Percentiles rank a stretch among this genome's conserved stretches.
These are phyloP conservation scores for Croton laevigatus DNA, from an alignment of 441 rosid species.

Conservation along the genomic window DNA sequence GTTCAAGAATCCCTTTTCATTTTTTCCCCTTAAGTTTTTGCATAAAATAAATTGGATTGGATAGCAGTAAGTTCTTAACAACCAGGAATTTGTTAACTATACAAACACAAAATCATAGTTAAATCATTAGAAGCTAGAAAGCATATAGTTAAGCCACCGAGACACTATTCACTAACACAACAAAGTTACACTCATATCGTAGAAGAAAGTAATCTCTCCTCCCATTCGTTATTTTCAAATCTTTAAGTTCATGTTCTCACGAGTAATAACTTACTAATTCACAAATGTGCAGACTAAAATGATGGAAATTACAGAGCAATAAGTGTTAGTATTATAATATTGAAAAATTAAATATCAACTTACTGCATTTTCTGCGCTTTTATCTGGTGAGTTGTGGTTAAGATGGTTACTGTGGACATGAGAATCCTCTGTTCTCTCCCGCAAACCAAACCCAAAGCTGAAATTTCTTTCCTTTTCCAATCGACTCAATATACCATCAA, in stretches of 20 bases:
- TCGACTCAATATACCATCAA: conserved; percentile 74
- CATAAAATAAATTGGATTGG: too few relatives aligned
- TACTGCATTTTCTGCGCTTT: conserved; percentile 47
- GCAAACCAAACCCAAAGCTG: conserved; percentile 52
- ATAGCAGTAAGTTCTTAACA: neutral
- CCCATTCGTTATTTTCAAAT: neutral
- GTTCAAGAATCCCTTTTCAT: neutral
- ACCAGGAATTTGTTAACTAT: neutral
- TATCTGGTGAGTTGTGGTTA: conserved; percentile 35
- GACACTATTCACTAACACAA: neutral
- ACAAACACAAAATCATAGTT: neutral
- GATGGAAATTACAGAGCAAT: neutral
- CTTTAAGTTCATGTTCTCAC: neutral
- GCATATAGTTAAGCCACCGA: neutral
- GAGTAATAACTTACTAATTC: neutral
- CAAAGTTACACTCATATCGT: neutral
- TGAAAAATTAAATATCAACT: conserved; percentile 18
- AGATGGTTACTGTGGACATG: conserved; percentile 21
- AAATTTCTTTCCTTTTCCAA: conserved; percentile 79
- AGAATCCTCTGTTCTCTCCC: conserved; percentile 37
- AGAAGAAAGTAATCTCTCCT: neutral
- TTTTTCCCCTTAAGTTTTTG: neutral
- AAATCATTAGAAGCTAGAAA: neutral
- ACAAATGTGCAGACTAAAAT: neutral
- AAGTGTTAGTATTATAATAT: neutral